phyloP scores from a whole-genome alignment of 768 basidiomycete genomes.

The Amanita molliuscula region DNA sequence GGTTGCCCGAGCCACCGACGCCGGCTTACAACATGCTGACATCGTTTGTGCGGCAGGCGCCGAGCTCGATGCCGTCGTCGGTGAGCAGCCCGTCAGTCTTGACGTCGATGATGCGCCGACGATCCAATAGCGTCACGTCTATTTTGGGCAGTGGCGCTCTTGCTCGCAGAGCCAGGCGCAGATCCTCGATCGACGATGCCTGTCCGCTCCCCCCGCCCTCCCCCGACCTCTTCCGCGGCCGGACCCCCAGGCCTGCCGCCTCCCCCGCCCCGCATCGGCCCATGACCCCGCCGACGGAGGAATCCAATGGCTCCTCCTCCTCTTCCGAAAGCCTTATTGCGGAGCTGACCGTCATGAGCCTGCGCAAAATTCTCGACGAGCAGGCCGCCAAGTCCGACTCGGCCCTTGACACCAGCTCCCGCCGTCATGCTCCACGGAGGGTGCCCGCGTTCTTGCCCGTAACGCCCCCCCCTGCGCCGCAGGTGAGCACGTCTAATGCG shows the following conservation, averaged over 20 bases:
- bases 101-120: conserved; percentile 18
- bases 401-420: neutral
- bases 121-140: conserved; percentile 22
- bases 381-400: conserved; percentile 24
- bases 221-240: neutral
- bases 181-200: neutral
- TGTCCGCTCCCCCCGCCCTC: neutral
- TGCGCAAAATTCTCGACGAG: conserved; percentile 62
- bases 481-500: conserved; percentile 56
- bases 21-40: conserved; percentile 56
- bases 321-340: conserved; percentile 45
- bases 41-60: conserved; percentile 34
- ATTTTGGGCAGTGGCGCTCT: conserved; percentile 15
- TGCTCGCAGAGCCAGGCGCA: conserved; percentile 2
- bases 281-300: conserved; percentile 51
- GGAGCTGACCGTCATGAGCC: conserved; percentile 52
- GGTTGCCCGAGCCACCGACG: conserved; percentile 31
- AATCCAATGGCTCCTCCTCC: conserved; percentile 44
- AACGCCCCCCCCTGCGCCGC: conserved; percentile 41
- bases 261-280: conserved; percentile 16
- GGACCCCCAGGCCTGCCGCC: neutral
- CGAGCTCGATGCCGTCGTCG: conserved; percentile 24
- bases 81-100: conserved; percentile 18
- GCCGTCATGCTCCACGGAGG: neutral
- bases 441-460: conserved; percentile 32